Evolutionary conservation across 129 eudicot species (phyloP).

Genomic region (Flaveria robusta): DNA sequence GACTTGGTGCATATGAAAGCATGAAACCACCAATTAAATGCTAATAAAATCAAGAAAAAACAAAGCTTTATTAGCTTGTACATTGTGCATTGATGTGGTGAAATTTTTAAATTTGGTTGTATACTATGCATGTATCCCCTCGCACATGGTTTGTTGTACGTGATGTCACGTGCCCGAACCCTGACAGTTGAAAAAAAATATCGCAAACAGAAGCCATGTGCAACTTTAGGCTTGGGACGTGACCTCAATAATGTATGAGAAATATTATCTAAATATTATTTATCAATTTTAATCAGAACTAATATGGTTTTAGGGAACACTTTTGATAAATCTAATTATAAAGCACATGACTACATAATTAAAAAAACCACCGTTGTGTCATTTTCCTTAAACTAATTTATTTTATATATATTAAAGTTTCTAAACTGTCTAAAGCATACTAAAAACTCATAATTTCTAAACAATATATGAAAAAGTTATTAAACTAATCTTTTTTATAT

Average conservation of each 20-base stretch:
- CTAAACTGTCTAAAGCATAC: too few relatives aligned
- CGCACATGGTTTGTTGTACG: conserved; percentile 34
- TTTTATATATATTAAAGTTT: too few relatives aligned
- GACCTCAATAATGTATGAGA: conserved; percentile 16
- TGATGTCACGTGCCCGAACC: conserved; percentile 27
- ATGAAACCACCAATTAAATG: not conserved
- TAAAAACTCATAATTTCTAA: too few relatives aligned
- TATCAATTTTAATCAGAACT: too few relatives aligned
- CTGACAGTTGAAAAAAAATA: not conserved
- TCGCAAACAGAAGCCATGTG: conserved; percentile 29
- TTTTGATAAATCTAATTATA: not conserved
- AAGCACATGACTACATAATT: conserved; percentile 4
- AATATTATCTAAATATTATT: not conserved
- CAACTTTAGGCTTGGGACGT: conserved; percentile 13
- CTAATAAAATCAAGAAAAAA: conserved; percentile 14
- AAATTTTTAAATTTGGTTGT: not conserved
- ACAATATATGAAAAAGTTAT: too few relatives aligned
- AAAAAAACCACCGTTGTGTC: not conserved
- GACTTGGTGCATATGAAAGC: not conserved
- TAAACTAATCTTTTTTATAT: too few relatives aligned
- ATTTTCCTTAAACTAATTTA: not conserved
- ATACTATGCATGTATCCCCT: not conserved
- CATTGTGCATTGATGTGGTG: not conserved
- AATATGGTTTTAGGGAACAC: not conserved
- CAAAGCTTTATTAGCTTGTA: not conserved